Base-by-base conservation (phyloP, 2,329 filamentous ascomycete genomes). In the Bipolaris sorokiniana region DNA sequence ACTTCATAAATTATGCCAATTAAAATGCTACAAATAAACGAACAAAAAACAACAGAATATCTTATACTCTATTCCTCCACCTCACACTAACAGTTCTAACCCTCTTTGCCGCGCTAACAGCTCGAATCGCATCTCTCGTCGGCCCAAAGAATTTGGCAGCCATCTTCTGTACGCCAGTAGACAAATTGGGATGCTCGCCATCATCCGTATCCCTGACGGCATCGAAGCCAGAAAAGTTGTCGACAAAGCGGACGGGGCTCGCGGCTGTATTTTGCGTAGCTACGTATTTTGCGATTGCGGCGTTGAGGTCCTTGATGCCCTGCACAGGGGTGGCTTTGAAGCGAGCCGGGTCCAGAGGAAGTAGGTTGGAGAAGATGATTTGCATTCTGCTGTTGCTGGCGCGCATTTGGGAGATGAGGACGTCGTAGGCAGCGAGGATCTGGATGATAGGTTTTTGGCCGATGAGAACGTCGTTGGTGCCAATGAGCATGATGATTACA, bases 401-500 rank as follows among this genome's bases (percentile, higher is more conserved):
- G 16, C 79, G 65, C 78, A 82, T 82, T 58, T 80, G 74, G 2
- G 66, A 68, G 1, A 81, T 67, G 20, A 82, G 59, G 5, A 66
- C 74, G 9, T 71, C 67, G 58, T 77, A 80, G 1, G 79, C 76
- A 3, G 61, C 63, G 22, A 79, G 54, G 16, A 79, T 77, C 9
- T 75, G 70, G n/a, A 59, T 58, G 0, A 56, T 58, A 1, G 73
- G 56, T 22, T 68, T 69, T 48, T 74, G 69, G 49, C 71, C 72
- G 22, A 71, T 69, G 66, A 77, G 76, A 2, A 79, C 71, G 57
- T 81, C 80, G 69, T 80, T 79, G 11, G 78, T 79, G 4, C 77
- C 78, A 1, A 82, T 67, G 58, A 81, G 77, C 78, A 81, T 79
- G 68, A 80, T 69, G 42, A 81, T 74, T n/a, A 81, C 68, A 56